Evolutionary conservation across 2,329 filamentous ascomycete genomes (phyloP), one percentile per base, ranked within the genome.

Genomic region (Exophiala spinifera): DNA sequence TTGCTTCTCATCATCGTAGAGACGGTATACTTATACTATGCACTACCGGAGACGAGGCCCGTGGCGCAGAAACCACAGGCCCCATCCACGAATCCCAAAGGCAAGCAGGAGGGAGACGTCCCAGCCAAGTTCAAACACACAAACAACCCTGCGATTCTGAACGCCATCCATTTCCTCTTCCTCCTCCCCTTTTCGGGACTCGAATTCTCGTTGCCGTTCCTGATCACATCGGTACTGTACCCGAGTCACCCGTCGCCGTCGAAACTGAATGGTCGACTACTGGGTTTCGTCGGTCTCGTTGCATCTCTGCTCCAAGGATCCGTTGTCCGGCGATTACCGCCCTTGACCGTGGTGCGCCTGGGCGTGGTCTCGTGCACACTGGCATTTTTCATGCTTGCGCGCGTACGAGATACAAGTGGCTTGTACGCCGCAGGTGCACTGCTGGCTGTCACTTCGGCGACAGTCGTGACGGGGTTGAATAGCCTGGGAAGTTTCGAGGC

Each of bases 161-260:
- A 96, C 69, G 74, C 86, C 1, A 85, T 89, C 0, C 94, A 99
- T 72, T 87, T 97, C 66, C 75, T 86, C 44, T 99, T 99, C 72
- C 84, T 99, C 56, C 84, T 99, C 11, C 96, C 96, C 73, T 99
- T 99, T 74, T 96, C 90, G 1, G 94, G 94, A 57, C 92, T 99
- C 87, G 94, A 99, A 69, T 97, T 96, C 71, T 96, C 91, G 1
- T 81, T 99, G 2, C 91, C 94, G 0, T 99, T 99, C 70, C 91
- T 99, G 84, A 64, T 65, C 47, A 97, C 92, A 0, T 95, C 94
- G 65, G 92, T 96, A 49, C 82, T 99, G 42, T 97, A 97, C 70
- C 81, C 82, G 7, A 95, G 94, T 68, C 66, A 66, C n/a, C 59
- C 65, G 34, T 74, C 68, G 49, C 74, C 74, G 0, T 87, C 91